Evolutionary conservation across 306 rosid species (phyloP).

Genomic region (Dryas drummondii): DNA sequence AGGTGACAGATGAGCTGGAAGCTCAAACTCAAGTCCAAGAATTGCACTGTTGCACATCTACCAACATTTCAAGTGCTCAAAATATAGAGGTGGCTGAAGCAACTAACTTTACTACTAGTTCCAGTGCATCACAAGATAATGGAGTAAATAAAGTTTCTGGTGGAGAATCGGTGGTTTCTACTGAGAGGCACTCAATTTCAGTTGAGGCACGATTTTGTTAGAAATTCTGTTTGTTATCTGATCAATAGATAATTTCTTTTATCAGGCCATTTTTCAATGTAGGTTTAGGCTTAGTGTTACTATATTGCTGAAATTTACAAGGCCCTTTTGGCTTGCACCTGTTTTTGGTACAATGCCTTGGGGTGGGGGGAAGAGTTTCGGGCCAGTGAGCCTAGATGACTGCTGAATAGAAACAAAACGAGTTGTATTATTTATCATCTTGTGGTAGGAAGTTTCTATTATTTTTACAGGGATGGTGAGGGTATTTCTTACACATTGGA

Average conservation of each 20-base stretch:
- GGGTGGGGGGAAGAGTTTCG: neutral
- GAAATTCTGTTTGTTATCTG: neutral
- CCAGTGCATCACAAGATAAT: conserved; percentile 30
- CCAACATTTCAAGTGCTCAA: conserved; percentile 32
- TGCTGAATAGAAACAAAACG: neutral
- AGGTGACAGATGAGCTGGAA: conserved; percentile 33
- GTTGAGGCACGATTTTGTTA: conserved; percentile 51
- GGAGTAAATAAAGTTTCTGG: conserved; percentile 30
- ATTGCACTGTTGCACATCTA: conserved; percentile 38
- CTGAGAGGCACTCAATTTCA: conserved; percentile 57
- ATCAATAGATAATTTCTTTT: neutral
- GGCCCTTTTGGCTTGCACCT: conserved; percentile 14
- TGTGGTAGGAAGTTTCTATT: neutral
- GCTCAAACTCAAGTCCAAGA: conserved; percentile 39
- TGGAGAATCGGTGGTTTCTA: conserved; percentile 47
- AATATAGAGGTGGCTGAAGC: conserved; percentile 33
- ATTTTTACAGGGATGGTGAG: neutral
- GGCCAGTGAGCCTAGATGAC: neutral
- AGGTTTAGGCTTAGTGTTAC: neutral
- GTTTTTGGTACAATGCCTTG: neutral
- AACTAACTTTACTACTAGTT: conserved; percentile 37
- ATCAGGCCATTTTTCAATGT: neutral
- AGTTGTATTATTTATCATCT: neutral
- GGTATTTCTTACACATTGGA: neutral
- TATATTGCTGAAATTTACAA: neutral